Conservation (phyloP, 257 asterid genomes). For the Catharanthus roseus region DNA sequence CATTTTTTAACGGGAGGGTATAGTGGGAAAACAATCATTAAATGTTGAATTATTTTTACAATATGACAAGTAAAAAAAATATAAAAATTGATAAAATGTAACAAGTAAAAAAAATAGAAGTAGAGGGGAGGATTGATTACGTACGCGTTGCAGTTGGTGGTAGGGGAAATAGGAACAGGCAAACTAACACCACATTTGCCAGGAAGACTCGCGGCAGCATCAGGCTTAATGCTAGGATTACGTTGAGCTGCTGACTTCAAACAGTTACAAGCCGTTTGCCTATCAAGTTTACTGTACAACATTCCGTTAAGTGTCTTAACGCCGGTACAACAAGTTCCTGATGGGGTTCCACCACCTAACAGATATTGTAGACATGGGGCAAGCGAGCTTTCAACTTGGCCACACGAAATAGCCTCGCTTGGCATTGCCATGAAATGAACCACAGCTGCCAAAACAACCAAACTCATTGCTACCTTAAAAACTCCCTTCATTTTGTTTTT, state of each 20-base stretch:
- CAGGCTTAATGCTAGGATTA: constrained; percentile 21
- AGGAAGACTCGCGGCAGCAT: constrained; percentile 49
- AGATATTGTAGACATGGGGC: constrained; percentile 43
- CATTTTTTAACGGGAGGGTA: too few species aligned
- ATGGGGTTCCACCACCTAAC: constrained; percentile 33
- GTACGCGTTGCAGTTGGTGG: constrained; percentile 48
- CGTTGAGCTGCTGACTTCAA: constrained; percentile 44
- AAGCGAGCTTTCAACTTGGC: constrained; percentile 29
- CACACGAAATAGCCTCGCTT: constrained; percentile 37
- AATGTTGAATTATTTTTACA: too few species aligned
- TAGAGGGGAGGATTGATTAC: too few species aligned
- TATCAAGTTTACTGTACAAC: constrained; percentile 31
- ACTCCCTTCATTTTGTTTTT: constrained; percentile 34
- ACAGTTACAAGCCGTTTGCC: constrained; percentile 51
- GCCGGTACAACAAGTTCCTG: constrained; percentile 35
- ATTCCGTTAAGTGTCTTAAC: constrained; percentile 22
- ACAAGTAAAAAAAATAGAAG: too few species aligned
- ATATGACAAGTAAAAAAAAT: too few species aligned
- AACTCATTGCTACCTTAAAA: not conserved
- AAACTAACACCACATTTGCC: constrained; percentile 40
- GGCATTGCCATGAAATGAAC: constrained; percentile 25
- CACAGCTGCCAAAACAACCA: constrained; percentile 30
- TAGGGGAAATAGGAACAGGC: constrained; percentile 27
- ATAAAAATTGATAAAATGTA: too few species aligned
- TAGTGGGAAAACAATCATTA: too few species aligned